Evolutionary conservation across 495 filamentous ascomycete species (phyloP).

Genomic region (Cenococcum geophilum): DNA sequence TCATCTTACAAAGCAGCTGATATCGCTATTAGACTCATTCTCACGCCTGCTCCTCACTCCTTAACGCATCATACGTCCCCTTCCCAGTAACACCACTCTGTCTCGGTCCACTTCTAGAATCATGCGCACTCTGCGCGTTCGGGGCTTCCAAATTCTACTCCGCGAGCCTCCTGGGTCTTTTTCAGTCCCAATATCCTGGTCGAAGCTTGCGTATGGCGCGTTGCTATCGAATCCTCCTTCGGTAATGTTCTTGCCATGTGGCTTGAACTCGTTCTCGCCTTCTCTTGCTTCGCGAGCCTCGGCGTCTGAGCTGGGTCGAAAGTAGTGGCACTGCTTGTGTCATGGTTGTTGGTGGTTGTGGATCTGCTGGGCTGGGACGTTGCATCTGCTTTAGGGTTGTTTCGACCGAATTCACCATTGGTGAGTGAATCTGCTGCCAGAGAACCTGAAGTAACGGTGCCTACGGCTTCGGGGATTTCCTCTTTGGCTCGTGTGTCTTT

Average conservation of each 20-base stretch:
- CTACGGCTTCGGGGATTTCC: slow-evolving; percentile 49
- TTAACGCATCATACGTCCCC: slow-evolving; percentile 4
- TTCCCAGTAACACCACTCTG: background rate
- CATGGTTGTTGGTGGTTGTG: slow-evolving; percentile 53
- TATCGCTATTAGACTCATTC: background rate
- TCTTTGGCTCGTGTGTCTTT: slow-evolving; percentile 46
- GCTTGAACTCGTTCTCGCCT: slow-evolving; percentile 38
- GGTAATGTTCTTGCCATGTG: slow-evolving; percentile 51
- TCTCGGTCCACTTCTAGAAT: background rate
- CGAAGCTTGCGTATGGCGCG: slow-evolving; percentile 54
- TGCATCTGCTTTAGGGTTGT: slow-evolving; percentile 48
- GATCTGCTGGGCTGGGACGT: slow-evolving; percentile 43
- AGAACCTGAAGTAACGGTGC: slow-evolving; percentile 55
- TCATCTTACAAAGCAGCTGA: background rate
- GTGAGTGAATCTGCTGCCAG: slow-evolving; percentile 58
- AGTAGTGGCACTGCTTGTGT: slow-evolving; percentile 47
- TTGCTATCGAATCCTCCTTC: slow-evolving; percentile 51
- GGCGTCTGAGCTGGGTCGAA: slow-evolving; percentile 48
- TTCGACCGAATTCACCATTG: slow-evolving; percentile 46
- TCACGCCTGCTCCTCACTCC: background rate
- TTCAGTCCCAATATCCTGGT: slow-evolving; percentile 51
- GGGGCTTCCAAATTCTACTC: slow-evolving; percentile 45
- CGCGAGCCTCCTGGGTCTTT: slow-evolving; percentile 58
- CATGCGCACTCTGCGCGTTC: slow-evolving; percentile 37
- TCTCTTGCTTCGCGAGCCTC: slow-evolving; percentile 45